Conservation (phyloP, 495 filamentous ascomycete species). For the Letharia columbiana region DNA sequence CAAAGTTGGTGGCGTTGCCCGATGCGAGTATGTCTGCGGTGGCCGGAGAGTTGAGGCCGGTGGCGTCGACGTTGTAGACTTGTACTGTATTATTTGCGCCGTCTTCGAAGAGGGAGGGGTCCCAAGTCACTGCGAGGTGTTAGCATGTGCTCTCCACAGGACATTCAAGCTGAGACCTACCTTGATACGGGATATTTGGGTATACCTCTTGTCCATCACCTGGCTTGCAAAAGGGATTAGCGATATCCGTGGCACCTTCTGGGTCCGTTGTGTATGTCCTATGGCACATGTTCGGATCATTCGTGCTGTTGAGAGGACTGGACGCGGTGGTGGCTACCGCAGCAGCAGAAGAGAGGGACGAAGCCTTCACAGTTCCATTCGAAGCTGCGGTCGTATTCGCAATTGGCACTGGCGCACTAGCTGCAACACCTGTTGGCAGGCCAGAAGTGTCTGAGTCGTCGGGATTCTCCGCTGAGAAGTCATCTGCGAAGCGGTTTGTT, state of each 20-base stretch:
- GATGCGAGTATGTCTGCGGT: background rate
- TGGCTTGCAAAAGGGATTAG: constrained; percentile 16
- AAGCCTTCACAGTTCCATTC: constrained; percentile 7
- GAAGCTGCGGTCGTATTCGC: constrained; percentile 7
- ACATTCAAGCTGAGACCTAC: background rate
- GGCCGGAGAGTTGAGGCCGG: background rate
- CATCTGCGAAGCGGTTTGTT: background rate
- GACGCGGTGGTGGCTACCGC: constrained; percentile 4
- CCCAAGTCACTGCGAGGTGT: constrained; percentile 12
- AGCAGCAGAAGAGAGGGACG: constrained; percentile 9
- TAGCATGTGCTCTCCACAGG: background rate
- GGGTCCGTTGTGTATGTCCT: background rate
- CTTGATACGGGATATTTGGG: constrained; percentile 7
- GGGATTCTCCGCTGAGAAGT: background rate
- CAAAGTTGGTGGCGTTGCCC: constrained; percentile 7
- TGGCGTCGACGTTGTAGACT: constrained; percentile 6
- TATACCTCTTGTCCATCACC: background rate
- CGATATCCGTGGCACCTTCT: background rate
- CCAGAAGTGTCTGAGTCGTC: background rate
- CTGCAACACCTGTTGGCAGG: background rate
- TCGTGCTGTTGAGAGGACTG: constrained; percentile 16
- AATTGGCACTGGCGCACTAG: background rate
- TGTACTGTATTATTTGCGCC: constrained; percentile 10
- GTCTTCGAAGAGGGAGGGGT: constrained; percentile 5
- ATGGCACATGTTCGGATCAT: constrained; percentile 21